Evolutionary conservation across 768 basidiomycete species (phyloP).

Genomic region (Coprinopsis sp.): DNA sequence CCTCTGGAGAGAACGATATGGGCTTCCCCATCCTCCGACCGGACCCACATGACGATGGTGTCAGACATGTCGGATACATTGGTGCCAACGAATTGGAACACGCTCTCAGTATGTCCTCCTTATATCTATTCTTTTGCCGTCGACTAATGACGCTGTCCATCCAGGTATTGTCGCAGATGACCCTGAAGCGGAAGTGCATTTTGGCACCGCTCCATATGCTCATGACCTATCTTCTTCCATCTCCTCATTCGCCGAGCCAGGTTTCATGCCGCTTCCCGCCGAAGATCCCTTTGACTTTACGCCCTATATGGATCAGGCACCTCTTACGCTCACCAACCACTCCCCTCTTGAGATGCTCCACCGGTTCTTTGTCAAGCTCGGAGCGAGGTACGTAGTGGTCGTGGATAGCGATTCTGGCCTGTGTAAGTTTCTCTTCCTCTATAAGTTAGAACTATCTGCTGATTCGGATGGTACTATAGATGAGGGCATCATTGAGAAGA

Average conservation of each 20-base stretch:
- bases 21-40: slow-evolving; percentile 83
- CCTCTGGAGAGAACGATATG: slow-evolving; percentile 63
- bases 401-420: slow-evolving; percentile 76
- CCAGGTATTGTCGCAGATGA: slow-evolving; percentile 73
- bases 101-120: slow-evolving; percentile 61
- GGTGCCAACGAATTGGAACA: slow-evolving; percentile 93
- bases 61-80: slow-evolving; percentile 84
- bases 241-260: slow-evolving; percentile 41
- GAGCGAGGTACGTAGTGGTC: slow-evolving; percentile 85
- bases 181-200: slow-evolving; percentile 60
- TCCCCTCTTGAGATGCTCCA: slow-evolving; percentile 91
- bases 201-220: slow-evolving; percentile 47
- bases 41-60: slow-evolving; percentile 37
- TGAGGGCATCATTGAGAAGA: slow-evolving; percentile 91
- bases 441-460: background rate
- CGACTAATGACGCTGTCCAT: slow-evolving; percentile 2
- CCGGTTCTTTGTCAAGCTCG: slow-evolving; percentile 91
- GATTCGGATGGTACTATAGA: slow-evolving; percentile 38
- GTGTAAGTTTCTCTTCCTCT: slow-evolving; percentile 45
- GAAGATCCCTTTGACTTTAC: slow-evolving; percentile 77
- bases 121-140: slow-evolving; percentile 3
- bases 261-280: background rate
- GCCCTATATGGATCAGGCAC: slow-evolving; percentile 92
- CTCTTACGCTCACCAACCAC: slow-evolving; percentile 76
- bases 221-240: slow-evolving; percentile 49